Percentiles rank a stretch among this genome's conserved stretches.
Evolutionary conservation across 805 yeast genomes (phyloP).

Genomic region (Brettanomyces custersianus): DNA sequence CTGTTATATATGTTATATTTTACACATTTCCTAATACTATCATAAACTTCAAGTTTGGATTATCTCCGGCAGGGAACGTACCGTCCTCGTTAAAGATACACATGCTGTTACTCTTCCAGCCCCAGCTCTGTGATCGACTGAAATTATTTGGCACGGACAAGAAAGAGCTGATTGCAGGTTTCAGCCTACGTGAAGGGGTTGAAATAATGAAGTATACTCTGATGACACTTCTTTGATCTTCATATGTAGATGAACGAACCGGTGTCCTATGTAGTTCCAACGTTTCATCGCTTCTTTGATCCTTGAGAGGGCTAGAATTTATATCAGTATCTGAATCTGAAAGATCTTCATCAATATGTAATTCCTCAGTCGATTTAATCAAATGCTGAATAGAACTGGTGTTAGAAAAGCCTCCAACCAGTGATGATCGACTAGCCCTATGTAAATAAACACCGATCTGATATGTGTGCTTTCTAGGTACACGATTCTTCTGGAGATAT

Average conservation of each 20-base stretch:
- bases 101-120: constrained; percentile 51
- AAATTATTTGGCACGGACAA: constrained; percentile 47
- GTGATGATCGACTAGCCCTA: constrained; percentile 32
- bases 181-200: constrained; percentile 41
- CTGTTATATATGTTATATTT: constrained; percentile 1
- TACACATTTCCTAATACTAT: constrained; percentile 39
- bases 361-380: constrained; percentile 6
- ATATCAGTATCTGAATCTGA: neutral
- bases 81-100: constrained; percentile 43
- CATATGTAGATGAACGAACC: constrained; percentile 24
- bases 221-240: constrained; percentile 37
- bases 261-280: no score
- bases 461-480: constrained; percentile 30
- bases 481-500: constrained; percentile 38
- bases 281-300: neutral
- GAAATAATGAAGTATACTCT: constrained; percentile 45
- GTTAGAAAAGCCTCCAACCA: neutral
- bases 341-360: constrained; percentile 15
- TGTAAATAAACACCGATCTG: constrained; percentile 52
- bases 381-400: constrained; percentile 1
- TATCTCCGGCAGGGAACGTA: constrained; percentile 33
- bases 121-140: constrained; percentile 50
- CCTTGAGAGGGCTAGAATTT: neutral
- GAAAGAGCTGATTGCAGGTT: constrained; percentile 40
- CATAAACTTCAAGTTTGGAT: constrained; percentile 38